Evolutionary conservation across 768 basidiomycete species (phyloP).

Genomic region (Tulasnella sp.): DNA sequence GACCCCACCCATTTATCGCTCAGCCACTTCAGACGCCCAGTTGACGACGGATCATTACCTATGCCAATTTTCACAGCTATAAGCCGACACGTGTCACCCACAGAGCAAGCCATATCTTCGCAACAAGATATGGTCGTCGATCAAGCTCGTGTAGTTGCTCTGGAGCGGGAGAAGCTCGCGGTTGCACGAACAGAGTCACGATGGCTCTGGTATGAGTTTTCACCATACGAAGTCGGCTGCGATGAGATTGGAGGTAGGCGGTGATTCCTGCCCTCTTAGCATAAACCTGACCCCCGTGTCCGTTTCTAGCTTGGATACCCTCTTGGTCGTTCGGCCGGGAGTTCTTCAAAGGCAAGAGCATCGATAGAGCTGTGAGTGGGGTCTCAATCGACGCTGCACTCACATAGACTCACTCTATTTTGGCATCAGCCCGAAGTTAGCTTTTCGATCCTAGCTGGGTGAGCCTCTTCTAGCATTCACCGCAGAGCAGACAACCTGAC

Average conservation of each 20-base stretch:
- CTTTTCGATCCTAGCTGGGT: conserved; percentile 42
- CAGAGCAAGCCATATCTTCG: conserved; percentile 9
- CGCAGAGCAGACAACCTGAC: neutral
- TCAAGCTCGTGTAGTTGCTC: conserved; percentile 24
- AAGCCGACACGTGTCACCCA: conserved; percentile 33
- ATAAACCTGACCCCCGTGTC: neutral
- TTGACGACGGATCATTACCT: conserved; percentile 40
- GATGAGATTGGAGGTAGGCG: conserved; percentile 39
- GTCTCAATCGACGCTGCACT: neutral
- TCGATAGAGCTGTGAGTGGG: conserved; percentile 38
- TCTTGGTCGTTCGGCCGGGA: conserved; percentile 43
- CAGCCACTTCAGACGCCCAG: conserved; percentile 38
- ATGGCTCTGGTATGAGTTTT: conserved; percentile 45
- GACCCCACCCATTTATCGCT: conserved; percentile 41
- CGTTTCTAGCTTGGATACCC: conserved; percentile 42
- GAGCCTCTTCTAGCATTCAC: conserved; percentile 1
- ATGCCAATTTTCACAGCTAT: conserved; percentile 44
- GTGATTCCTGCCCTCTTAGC: conserved; percentile 1
- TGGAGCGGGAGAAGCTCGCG: conserved; percentile 35
- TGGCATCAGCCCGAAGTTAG: conserved; percentile 43
- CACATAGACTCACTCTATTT: neutral
- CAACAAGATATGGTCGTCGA: conserved; percentile 36
- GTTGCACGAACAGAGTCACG: conserved; percentile 33
- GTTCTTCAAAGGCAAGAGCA: conserved; percentile 41
- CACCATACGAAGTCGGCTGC: conserved; percentile 42